Evolutionary conservation across 352 stramenopile genomes (phyloP), one percentile per base, ranked within the genome.

Genomic region (Phytopythium delawarense): DNA sequence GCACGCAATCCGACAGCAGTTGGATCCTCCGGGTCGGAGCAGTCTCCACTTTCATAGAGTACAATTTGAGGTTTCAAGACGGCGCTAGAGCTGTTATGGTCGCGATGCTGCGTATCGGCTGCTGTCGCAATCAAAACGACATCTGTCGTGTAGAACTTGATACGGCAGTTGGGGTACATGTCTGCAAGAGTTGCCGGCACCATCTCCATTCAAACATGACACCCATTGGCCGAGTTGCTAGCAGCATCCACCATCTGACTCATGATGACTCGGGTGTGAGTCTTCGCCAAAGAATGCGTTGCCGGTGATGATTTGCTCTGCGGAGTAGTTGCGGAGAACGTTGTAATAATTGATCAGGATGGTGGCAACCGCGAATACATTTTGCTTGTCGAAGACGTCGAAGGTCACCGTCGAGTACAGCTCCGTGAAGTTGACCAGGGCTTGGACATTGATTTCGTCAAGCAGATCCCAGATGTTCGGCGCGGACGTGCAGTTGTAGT

Each of bases 401-500:
- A 8, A 4, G 18, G 2, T 16, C 4, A 3, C 23, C 18, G 50
- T 44, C 30, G 1, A 4, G 35, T 57, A 25, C 9, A 44, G 15
- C 18, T 42, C 30, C 7, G 30, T 44, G 50, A 57, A 57, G 30
- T 57, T 13, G 18, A 44, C 30, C 3, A 57, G 50, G 1, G 30
- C 50, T 25, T 42, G 50, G 30, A 57, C 30, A 30, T 57, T 57
- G 8, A 16, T 9, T 5, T 57, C 50, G 12, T 16, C 32, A 5
- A 42, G 50, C 18, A 57, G 30, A n/a, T 57, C 50, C 50, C 50
- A 57, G 23, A 57, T 42, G 50, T 57, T 57, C 13, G 50, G 50
- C 11, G 30, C 50, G 7, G 50, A 57, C 13, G 50, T 57, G 30
- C 32, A 57, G 30, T 57, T 57, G 28, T 57, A 57, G 30, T 57